Percentiles rank a stretch among this genome's conserved stretches.
Evolutionary conservation across 768 basidiomycete species (phyloP).

Genomic region (Kwoniella dejecticola): DNA sequence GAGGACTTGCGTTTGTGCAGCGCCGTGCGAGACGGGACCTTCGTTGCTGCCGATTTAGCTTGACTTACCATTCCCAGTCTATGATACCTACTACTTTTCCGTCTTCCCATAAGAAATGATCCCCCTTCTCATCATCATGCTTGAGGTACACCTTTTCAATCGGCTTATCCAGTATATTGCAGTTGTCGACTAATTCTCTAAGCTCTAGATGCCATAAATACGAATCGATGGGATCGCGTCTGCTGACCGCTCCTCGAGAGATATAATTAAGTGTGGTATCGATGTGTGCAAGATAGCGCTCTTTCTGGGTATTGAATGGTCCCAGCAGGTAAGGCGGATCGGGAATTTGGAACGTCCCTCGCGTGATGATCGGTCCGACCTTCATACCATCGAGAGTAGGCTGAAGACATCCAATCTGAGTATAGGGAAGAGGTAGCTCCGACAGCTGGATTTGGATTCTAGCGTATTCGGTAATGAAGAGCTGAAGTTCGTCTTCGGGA

Average conservation of each 20-base stretch:
- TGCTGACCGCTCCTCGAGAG: neutral
- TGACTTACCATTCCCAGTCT: too few species aligned
- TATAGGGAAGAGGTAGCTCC: neutral
- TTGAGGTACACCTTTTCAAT: too few species aligned
- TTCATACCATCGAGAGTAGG: too few species aligned
- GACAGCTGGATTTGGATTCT: neutral
- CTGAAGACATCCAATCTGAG: neutral
- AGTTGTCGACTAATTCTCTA: constrained; percentile 11
- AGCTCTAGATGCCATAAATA: constrained; percentile 12
- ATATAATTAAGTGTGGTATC: constrained; percentile 1
- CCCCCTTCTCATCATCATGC: too few species aligned
- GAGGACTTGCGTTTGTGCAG: too few species aligned
- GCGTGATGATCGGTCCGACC: constrained; percentile 6
- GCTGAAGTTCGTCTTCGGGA: neutral
- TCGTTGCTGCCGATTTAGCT: too few species aligned
- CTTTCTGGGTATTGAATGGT: constrained; percentile 15
- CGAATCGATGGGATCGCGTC: neutral
- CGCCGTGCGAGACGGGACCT: too few species aligned
- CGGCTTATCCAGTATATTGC: too few species aligned
- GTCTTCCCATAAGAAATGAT: too few species aligned
- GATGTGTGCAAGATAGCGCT: constrained; percentile 17
- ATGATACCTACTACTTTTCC: too few species aligned
- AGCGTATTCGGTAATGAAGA: neutral
- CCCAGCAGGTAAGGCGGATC: constrained; percentile 17
- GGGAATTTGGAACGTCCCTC: neutral